phyloP scores from a whole-genome alignment of 441 rosid species.

The Melianthus villosus region DNA sequence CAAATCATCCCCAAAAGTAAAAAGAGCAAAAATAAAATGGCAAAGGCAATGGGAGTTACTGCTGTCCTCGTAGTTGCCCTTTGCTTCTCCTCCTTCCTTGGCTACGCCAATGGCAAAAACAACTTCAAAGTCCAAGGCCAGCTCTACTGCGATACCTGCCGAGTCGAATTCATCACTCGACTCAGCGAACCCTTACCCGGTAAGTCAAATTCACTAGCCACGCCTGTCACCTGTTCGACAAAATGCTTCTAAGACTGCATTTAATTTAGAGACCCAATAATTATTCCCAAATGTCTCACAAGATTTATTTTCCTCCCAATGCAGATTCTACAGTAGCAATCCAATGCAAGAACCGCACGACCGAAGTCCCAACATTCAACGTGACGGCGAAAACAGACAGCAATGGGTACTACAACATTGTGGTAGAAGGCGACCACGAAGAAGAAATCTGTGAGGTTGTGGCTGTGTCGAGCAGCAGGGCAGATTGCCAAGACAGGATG shows the following conservation, averaged over 20 bases:
- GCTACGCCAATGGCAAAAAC: constrained; percentile 7
- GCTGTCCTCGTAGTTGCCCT: no score
- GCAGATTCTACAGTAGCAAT: no score
- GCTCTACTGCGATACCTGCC: constrained; percentile 39
- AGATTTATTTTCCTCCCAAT: no score
- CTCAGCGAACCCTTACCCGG: constrained; percentile 18
- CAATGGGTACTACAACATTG: neutral
- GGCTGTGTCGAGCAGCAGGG: neutral
- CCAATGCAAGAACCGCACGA: neutral
- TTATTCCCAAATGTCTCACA: no score
- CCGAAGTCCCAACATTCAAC: neutral
- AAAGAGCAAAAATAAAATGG: no score
- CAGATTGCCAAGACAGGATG: neutral
- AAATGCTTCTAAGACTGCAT: no score
- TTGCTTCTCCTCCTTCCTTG: constrained; percentile 16
- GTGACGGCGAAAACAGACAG: neutral
- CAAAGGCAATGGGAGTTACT: no score
- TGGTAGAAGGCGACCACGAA: neutral
- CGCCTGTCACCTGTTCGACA: no score
- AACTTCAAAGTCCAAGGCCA: constrained; percentile 20
- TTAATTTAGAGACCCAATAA: no score
- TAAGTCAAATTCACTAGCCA: no score
- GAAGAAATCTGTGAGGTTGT: neutral
- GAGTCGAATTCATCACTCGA: constrained; percentile 25
- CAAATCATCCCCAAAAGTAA: no score